phyloP scores from a whole-genome alignment of 2,329 filamentous ascomycete genomes.

The Cucurbitaria berberidis region DNA sequence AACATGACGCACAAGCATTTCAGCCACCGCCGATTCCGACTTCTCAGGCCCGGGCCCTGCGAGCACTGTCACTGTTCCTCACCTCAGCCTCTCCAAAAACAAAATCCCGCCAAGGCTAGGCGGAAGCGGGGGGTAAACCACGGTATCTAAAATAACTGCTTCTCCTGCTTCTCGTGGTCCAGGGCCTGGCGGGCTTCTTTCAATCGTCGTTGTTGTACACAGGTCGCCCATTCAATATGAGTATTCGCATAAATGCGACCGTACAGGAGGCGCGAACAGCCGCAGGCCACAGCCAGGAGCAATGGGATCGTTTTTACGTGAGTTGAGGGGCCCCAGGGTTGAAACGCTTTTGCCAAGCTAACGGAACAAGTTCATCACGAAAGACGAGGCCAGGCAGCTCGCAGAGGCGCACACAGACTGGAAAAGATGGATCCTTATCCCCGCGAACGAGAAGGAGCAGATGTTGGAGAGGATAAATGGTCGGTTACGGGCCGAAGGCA shows the following conservation, averaged over 20 bases:
- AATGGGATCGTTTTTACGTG: conserved; percentile 49
- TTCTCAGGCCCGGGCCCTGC: conserved; percentile 46
- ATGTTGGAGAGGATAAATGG: conserved; percentile 46
- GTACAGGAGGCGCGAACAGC: conserved; percentile 44
- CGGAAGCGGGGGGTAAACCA: conserved; percentile 45
- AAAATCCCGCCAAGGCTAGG: conserved; percentile 47
- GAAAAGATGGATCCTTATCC: conserved; percentile 48
- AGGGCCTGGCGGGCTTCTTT: conserved; percentile 35
- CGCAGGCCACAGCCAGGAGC: conserved; percentile 46
- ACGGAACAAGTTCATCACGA: conserved; percentile 45
- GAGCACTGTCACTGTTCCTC: conserved; percentile 45
- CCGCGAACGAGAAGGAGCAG: conserved; percentile 45
- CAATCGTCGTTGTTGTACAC: conserved; percentile 28
- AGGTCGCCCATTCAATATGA: conserved; percentile 37
- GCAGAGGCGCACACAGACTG: conserved; percentile 46
- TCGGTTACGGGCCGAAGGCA: conserved; percentile 43
- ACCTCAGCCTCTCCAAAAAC: conserved; percentile 49
- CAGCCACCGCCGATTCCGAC: conserved; percentile 49
- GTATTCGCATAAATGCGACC: conserved; percentile 48
- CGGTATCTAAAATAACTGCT: conserved; percentile 47
- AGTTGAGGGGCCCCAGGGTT: conserved; percentile 23
- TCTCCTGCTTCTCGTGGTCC: conserved; percentile 40
- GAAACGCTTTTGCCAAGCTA: conserved; percentile 25
- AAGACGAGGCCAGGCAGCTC: conserved; percentile 46
- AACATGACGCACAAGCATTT: conserved; percentile 48